These are phyloP conservation scores for Pythium brachiatum DNA, from an alignment of 352 stramenopile genomes.

Conservation along the genomic window DNA sequence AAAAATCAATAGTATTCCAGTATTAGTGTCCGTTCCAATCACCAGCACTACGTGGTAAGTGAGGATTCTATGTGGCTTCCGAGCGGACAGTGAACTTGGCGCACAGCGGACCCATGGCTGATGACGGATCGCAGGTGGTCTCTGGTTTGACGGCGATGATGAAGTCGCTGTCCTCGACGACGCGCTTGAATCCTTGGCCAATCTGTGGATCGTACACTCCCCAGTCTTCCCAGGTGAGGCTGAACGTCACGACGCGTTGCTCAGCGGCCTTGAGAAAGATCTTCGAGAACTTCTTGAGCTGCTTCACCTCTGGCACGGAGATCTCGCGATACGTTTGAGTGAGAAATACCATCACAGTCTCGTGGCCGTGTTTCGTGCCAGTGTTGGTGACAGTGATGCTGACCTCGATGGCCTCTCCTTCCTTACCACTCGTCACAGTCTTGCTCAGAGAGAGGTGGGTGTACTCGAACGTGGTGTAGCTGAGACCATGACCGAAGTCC, in stretches of 20 bases:
- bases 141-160: conserved; percentile 58
- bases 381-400: conserved; percentile 37
- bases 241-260: conserved; percentile 19
- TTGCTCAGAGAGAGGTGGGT: conserved; percentile 35
- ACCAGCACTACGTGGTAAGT: not conserved
- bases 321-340: conserved; percentile 35
- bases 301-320: conserved; percentile 78
- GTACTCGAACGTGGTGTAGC: conserved; percentile 70
- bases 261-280: conserved; percentile 31
- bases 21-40: too few species aligned
- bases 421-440: conserved; percentile 18
- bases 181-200: conserved; percentile 42
- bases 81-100: conserved; percentile 29
- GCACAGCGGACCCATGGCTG: conserved; percentile 28
- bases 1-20: not conserved
- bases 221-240: conserved; percentile 28
- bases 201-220: conserved; percentile 58
- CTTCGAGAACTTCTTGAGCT: conserved; percentile 81
- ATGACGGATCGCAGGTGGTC: conserved; percentile 34
- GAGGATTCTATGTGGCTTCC: not conserved
- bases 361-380: conserved; percentile 20
- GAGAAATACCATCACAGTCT: conserved; percentile 38
- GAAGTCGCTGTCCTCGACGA: conserved; percentile 51
- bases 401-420: conserved; percentile 23
- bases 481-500: conserved; percentile 77